Conservation (phyloP, 305 asterid species). For the Solanum aculeatissimum region DNA sequence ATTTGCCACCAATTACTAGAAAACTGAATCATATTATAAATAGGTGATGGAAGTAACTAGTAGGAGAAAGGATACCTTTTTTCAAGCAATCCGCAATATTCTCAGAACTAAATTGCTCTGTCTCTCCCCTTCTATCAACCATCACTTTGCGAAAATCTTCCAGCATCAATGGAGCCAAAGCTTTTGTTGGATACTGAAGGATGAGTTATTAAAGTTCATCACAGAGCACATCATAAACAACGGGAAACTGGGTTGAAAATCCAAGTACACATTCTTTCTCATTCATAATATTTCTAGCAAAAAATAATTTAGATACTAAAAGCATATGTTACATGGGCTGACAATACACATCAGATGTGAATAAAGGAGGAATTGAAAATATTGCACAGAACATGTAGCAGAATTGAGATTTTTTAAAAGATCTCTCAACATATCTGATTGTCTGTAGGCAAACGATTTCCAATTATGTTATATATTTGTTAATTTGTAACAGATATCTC, state of each 20-base stretch:
- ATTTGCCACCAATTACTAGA: background rate
- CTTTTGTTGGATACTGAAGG: constrained; percentile 85
- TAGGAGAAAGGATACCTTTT: constrained; percentile 37
- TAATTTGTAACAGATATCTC: background rate
- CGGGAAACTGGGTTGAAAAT: background rate
- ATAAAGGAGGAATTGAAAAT: background rate
- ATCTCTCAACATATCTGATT: background rate
- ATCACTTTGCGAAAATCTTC: constrained; percentile 79
- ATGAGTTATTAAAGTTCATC: background rate
- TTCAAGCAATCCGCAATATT: constrained; percentile 70
- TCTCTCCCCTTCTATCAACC: constrained; percentile 80
- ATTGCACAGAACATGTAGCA: background rate
- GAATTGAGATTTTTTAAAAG: background rate
- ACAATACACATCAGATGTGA: background rate
- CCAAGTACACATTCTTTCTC: background rate
- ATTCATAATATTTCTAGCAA: background rate
- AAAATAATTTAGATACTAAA: background rate
- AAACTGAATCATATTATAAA: background rate
- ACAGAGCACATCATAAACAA: background rate
- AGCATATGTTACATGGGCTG: background rate
- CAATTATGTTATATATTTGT: background rate
- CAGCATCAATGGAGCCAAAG: constrained; percentile 78
- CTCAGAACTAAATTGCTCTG: constrained; percentile 61
- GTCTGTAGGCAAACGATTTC: background rate
- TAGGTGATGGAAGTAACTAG: background rate